These are phyloP conservation scores for Aspergillus candidus DNA, from an alignment of 2,329 filamentous ascomycete species.

Conservation along the genomic window DNA sequence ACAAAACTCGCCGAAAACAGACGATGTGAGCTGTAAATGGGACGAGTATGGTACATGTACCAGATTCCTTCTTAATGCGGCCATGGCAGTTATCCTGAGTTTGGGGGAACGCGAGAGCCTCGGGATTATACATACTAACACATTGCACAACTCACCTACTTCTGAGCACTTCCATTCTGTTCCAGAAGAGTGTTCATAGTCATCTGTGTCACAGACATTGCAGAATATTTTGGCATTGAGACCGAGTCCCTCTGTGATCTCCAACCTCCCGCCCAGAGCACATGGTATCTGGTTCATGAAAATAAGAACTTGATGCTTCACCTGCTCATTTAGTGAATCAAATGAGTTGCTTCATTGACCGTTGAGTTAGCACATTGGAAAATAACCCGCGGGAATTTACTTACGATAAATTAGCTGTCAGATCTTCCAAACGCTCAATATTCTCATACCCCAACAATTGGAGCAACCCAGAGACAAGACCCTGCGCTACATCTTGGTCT, in stretches of 20 bases:
- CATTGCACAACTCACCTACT: constrained; percentile 35
- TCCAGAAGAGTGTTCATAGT: constrained; percentile 9
- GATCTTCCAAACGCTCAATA: constrained; percentile 30
- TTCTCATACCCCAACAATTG: constrained; percentile 30
- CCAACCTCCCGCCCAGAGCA: constrained; percentile 46
- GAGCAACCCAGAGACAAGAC: constrained; percentile 30
- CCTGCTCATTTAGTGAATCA: constrained; percentile 41
- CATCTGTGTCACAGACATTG: constrained; percentile 33
- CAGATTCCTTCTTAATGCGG: constrained; percentile 62
- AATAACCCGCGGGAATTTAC: constrained; percentile 20
- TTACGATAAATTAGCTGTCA: constrained; percentile 46
- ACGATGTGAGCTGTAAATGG: constrained; percentile 62
- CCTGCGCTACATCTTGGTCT: constrained; percentile 19
- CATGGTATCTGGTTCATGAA: constrained; percentile 55
- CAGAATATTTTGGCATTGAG: constrained; percentile 26
- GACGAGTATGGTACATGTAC: constrained; percentile 57
- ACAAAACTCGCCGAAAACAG: constrained; percentile 70
- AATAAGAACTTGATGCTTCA: constrained; percentile 50
- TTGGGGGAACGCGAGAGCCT: constrained; percentile 47
- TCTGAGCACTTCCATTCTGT: constrained; percentile 13
- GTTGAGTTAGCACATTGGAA: too few relatives aligned
- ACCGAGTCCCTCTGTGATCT: constrained; percentile 20
- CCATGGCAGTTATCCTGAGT: constrained; percentile 64
- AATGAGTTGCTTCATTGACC: constrained; percentile 37
- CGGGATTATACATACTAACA: constrained; percentile 39